These are phyloP conservation scores for Fusarium napiforme DNA, from an alignment of 2,329 filamentous ascomycete species.

Conservation along the genomic window DNA sequence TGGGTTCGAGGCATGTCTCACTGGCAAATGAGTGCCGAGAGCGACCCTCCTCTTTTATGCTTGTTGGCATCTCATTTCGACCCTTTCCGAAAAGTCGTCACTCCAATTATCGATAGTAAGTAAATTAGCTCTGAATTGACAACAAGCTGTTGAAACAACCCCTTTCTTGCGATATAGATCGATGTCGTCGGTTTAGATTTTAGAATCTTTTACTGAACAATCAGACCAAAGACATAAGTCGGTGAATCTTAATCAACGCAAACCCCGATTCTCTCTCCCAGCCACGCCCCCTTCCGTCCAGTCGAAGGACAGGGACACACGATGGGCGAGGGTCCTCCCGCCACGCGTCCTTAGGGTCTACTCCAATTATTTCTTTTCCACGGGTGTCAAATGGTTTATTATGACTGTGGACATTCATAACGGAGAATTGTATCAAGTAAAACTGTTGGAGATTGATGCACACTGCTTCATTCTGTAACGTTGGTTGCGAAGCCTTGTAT, in stretches of 20 bases:
- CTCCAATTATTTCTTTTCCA: slow-evolving; percentile 15
- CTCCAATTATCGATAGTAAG: neutral
- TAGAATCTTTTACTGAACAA: neutral
- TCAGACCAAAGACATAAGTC: slow-evolving; percentile 1
- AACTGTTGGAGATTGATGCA: slow-evolving; percentile 16
- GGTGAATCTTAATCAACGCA: slow-evolving; percentile 16
- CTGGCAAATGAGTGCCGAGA: slow-evolving; percentile 34
- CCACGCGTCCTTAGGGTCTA: slow-evolving; percentile 41
- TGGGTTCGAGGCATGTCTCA: neutral
- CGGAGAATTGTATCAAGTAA: slow-evolving; percentile 10
- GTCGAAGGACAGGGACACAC: slow-evolving; percentile 12
- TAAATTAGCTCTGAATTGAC: neutral
- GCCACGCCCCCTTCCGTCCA: slow-evolving; percentile 25
- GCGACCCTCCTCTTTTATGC: slow-evolving; percentile 30
- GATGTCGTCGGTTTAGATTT: slow-evolving; percentile 3
- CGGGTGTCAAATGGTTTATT: slow-evolving; percentile 16
- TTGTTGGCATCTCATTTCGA: slow-evolving; percentile 22
- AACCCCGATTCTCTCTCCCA: slow-evolving; percentile 5
- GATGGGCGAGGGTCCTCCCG: slow-evolving; percentile 32
- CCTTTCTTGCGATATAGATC: neutral
- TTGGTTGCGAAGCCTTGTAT: slow-evolving; percentile 16
- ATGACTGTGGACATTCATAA: slow-evolving; percentile 9
- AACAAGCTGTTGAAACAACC: neutral
- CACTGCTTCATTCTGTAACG: slow-evolving; percentile 26
- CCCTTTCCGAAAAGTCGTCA: slow-evolving; percentile 11